phyloP scores from a whole-genome alignment of 1,139 yeast genomes.

The Starmera stellimalicola region DNA sequence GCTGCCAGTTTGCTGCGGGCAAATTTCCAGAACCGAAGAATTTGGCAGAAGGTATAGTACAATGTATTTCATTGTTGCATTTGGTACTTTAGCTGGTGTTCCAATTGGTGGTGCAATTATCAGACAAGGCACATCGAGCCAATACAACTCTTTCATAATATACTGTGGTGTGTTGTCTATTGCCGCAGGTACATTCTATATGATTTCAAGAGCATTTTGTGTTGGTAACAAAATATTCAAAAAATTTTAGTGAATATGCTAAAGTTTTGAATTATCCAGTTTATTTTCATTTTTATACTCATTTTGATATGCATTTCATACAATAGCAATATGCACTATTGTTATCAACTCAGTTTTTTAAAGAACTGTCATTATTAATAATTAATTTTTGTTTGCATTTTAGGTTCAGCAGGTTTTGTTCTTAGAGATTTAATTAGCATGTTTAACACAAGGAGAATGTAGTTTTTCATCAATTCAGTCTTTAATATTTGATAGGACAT shows the following conservation, averaged over 20 bases:
- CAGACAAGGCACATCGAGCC: conserved; percentile 15
- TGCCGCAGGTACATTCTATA: neutral
- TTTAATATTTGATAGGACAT: neutral
- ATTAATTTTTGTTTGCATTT: neutral
- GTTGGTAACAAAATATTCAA: neutral
- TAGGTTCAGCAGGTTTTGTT: neutral
- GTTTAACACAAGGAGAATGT: neutral
- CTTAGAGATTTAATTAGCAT: neutral
- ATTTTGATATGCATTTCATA: neutral
- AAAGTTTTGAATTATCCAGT: too few species aligned
- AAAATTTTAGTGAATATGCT: conserved; percentile 1
- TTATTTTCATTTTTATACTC: neutral
- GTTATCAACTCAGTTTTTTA: neutral
- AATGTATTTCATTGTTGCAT: conserved; percentile 50
- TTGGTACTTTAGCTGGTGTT: conserved; percentile 41
- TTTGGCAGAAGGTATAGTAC: conserved; percentile 62
- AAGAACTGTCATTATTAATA: neutral
- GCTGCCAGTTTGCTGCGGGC: conserved; percentile 40
- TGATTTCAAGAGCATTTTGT: neutral
- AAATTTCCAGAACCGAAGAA: conserved; percentile 49
- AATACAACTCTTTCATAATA: conserved; percentile 1
- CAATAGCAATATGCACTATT: neutral
- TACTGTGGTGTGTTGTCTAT: conserved; percentile 1
- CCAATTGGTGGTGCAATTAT: conserved; percentile 43
- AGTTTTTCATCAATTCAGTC: neutral